Conservation (phyloP, 164 flowering plant genomes). For the Amborella trichopoda region DNA sequence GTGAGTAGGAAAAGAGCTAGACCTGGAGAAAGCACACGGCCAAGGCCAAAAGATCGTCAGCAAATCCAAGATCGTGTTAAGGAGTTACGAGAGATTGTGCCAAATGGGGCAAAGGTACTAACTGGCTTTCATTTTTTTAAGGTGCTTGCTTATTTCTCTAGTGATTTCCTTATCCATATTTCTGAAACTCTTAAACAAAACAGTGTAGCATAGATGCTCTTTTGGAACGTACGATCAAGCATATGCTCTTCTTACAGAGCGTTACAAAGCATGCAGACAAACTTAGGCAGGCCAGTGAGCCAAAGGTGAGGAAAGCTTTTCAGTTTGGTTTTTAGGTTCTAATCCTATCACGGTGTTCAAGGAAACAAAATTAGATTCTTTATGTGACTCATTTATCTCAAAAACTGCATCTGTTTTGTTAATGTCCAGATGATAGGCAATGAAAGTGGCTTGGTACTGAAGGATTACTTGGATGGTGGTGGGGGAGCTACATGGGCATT, state of each 20-base stretch:
- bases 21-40: constrained; percentile 71
- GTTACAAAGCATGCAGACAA: constrained; percentile 55
- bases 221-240: constrained; percentile 66
- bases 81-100: constrained; percentile 74
- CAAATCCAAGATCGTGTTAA: constrained; percentile 67
- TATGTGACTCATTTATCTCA: background rate
- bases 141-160: background rate
- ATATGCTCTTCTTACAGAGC: constrained; percentile 76
- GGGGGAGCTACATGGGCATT: constrained; percentile 72
- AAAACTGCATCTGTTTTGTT: background rate
- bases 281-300: constrained; percentile 41
- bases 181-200: constrained; percentile 9
- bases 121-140: background rate
- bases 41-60: constrained; percentile 90
- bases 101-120: constrained; percentile 69
- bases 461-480: constrained; percentile 17
- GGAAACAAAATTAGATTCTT: background rate
- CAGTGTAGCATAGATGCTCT: constrained; percentile 86
- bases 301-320: constrained; percentile 33
- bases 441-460: constrained; percentile 24
- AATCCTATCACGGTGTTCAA: too few species aligned
- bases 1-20: constrained; percentile 54
- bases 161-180: background rate
- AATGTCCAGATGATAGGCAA: constrained; percentile 29
- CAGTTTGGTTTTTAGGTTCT: too few species aligned